A percentile compares a stretch with the other conserved stretches of the same genome.
Evolutionary conservation across 352 stramenopile species (phyloP).

Genomic region (Saprolegnia diclina): DNA sequence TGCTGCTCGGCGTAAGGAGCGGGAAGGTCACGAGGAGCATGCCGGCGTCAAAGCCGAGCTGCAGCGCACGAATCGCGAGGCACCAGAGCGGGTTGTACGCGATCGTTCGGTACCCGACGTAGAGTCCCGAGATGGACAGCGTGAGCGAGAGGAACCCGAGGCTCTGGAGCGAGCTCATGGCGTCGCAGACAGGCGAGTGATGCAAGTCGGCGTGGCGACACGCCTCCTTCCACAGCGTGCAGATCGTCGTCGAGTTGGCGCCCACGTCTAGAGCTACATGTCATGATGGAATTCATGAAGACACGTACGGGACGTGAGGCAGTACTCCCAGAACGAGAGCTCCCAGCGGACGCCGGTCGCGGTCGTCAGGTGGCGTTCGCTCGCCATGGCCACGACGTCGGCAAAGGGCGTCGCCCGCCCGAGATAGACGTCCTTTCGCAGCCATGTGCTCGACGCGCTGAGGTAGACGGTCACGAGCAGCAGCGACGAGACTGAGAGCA

Average conservation of each 20-base stretch:
- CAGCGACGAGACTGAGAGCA: slow-evolving; percentile 8
- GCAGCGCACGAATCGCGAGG: background rate
- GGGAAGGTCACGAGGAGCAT: background rate
- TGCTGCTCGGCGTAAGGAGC: background rate
- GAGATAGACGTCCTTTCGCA: background rate
- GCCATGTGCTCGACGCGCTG: slow-evolving; percentile 10
- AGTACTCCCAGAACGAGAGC: slow-evolving; percentile 14
- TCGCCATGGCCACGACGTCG: background rate
- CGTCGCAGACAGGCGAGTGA: background rate
- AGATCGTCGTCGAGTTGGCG: background rate
- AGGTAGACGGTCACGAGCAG: slow-evolving; percentile 15
- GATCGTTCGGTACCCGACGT: background rate
- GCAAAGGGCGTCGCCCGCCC: background rate
- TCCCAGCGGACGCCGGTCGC: background rate
- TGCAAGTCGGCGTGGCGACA: slow-evolving; percentile 1
- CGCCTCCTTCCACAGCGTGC: slow-evolving; percentile 13
- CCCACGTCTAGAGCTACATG: background rate
- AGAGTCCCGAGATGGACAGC: slow-evolving; percentile 1
- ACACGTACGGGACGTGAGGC: slow-evolving; percentile 1
- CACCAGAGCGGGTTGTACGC: slow-evolving; percentile 3
- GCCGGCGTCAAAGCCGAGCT: slow-evolving; percentile 13
- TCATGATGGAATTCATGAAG: background rate
- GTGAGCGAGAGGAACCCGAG: slow-evolving; percentile 5
- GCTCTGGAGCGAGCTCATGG: slow-evolving; percentile 11
- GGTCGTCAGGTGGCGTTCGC: background rate